Conservation (phyloP, 306 rosid genomes). For the Mimosa bimucronata region DNA sequence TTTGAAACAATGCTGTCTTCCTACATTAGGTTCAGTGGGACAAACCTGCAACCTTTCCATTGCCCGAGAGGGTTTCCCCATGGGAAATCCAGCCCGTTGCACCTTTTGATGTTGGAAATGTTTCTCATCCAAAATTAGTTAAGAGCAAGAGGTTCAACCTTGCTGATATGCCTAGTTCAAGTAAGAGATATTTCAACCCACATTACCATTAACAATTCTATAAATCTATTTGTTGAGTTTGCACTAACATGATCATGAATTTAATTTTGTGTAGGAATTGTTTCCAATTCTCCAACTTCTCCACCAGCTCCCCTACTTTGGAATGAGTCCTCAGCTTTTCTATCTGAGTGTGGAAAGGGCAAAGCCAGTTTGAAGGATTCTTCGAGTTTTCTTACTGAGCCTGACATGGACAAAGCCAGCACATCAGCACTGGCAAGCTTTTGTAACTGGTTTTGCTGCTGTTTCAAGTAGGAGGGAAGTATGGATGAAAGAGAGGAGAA, state of each 20-base stretch:
- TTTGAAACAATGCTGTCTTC: not conserved
- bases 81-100: constrained; percentile 85
- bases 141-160: constrained; percentile 67
- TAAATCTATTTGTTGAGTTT: constrained; percentile 14
- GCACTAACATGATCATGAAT: constrained; percentile 11
- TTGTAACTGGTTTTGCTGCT: constrained; percentile 33
- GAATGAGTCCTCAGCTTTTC: constrained; percentile 43
- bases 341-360: constrained; percentile 45
- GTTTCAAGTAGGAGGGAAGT: constrained; percentile 23
- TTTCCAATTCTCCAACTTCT: constrained; percentile 34
- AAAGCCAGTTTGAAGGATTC: constrained; percentile 35
- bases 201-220: not conserved
- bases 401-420: constrained; percentile 39
- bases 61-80: constrained; percentile 80
- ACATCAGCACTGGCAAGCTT: constrained; percentile 18
- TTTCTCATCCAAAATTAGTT: constrained; percentile 35
- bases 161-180: constrained; percentile 16
- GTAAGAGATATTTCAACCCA: constrained; percentile 41
- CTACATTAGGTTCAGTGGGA: constrained; percentile 73
- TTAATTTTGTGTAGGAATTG: constrained; percentile 47
- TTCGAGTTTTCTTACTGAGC: constrained; percentile 46
- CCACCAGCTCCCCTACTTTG: constrained; percentile 40
- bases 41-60: constrained; percentile 63
- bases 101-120: constrained; percentile 48
- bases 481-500: too few species aligned